These are phyloP conservation scores for Colletotrichum graminicola DNA, from an alignment of 2,329 filamentous ascomycete species.

Conservation along the genomic window DNA sequence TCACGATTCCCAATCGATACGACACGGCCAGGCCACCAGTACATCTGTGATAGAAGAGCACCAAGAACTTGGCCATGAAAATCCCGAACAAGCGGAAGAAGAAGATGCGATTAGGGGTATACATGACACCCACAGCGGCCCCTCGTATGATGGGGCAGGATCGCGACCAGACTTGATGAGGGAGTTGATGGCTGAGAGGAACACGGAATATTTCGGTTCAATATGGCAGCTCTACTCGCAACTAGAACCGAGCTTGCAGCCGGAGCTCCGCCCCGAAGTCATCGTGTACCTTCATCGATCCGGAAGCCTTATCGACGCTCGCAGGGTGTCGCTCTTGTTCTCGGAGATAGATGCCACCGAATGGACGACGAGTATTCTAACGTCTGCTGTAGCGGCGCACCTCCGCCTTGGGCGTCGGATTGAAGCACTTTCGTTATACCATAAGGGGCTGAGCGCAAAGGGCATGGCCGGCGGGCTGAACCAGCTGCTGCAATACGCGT, in stretches of 20 bases:
- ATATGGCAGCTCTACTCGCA: conserved; percentile 59
- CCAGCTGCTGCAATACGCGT: conserved; percentile 56
- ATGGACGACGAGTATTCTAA: conserved; percentile 58
- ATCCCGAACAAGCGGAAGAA: background rate
- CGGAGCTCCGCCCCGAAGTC: conserved; percentile 49
- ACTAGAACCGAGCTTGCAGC: conserved; percentile 51
- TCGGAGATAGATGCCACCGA: conserved; percentile 50
- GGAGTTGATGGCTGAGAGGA: conserved; percentile 46
- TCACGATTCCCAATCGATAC: background rate
- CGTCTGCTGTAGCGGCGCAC: conserved; percentile 57
- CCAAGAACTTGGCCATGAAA: background rate
- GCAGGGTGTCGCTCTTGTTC: conserved; percentile 61
- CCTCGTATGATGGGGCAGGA: conserved; percentile 27
- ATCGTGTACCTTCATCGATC: conserved; percentile 59
- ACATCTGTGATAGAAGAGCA: background rate
- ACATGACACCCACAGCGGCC: conserved; percentile 32
- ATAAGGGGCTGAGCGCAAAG: conserved; percentile 51
- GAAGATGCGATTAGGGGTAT: background rate
- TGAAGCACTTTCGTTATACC: conserved; percentile 57
- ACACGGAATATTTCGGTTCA: conserved; percentile 52
- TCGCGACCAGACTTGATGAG: conserved; percentile 39
- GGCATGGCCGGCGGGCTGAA: conserved; percentile 58
- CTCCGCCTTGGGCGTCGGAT: conserved; percentile 55
- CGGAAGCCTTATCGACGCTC: conserved; percentile 57
- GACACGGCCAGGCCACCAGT: background rate